Conservation (phyloP, 2,329 filamentous ascomycete species). For the Chaetomiaceae sp. region DNA sequence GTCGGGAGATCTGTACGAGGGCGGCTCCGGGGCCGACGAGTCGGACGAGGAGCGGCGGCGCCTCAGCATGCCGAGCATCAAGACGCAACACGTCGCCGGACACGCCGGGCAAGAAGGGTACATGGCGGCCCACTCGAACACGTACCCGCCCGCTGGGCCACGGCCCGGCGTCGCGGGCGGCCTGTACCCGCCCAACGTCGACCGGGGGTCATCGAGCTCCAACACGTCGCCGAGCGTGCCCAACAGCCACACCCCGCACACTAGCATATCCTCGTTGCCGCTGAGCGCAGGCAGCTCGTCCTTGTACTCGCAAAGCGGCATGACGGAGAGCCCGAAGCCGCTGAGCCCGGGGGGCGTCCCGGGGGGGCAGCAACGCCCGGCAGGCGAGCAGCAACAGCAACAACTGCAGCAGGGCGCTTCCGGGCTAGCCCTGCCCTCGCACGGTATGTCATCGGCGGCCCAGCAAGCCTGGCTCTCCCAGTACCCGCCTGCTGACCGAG, state of each 20-base stretch:
- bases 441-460: slow-evolving; percentile 32
- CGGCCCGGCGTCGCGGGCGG: slow-evolving; percentile 47
- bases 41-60: slow-evolving; percentile 54
- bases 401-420: slow-evolving; percentile 19
- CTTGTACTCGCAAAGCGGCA: slow-evolving; percentile 64
- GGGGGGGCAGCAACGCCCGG: slow-evolving; percentile 34
- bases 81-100: slow-evolving; percentile 59
- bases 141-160: slow-evolving; percentile 66
- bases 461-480: slow-evolving; percentile 26
- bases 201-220: slow-evolving; percentile 49
- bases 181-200: slow-evolving; percentile 57
- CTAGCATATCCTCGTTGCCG: slow-evolving; percentile 44
- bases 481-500: slow-evolving; percentile 27
- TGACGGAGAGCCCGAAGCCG: slow-evolving; percentile 85
- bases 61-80: slow-evolving; percentile 68
- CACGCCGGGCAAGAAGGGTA: slow-evolving; percentile 43
- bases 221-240: slow-evolving; percentile 47
- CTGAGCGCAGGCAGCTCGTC: slow-evolving; percentile 43
- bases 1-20: slow-evolving; percentile 51
- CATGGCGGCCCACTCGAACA: slow-evolving; percentile 57
- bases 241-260: slow-evolving; percentile 43
- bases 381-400: slow-evolving; percentile 42
- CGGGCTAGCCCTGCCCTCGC: slow-evolving; percentile 23
- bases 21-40: slow-evolving; percentile 50
- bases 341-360: slow-evolving; percentile 58